Percentiles rank a stretch among this genome's conserved stretches.
Conservation (phyloP, 345 rosid genomes). For the Linum trigynum region DNA sequence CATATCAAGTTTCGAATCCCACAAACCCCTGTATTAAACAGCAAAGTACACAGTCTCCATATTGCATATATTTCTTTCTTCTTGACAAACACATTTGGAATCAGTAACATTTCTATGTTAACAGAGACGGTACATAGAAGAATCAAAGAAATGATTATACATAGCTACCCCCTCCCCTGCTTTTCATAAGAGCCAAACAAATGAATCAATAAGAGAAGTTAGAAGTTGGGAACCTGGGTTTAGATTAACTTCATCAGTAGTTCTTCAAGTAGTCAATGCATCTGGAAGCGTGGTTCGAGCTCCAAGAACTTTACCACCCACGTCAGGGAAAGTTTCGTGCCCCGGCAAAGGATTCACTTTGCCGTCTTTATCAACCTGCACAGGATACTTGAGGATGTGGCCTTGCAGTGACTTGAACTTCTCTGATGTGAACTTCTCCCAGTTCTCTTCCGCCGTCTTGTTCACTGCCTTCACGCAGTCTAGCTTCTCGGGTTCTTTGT, state of each 20-base stretch:
- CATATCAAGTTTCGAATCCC: too few relatives aligned
- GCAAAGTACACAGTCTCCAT: too few relatives aligned
- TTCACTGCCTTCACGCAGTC: slow-evolving; percentile 58
- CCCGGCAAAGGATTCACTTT: slow-evolving; percentile 48
- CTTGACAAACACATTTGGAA: not conserved
- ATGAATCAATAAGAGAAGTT: too few relatives aligned
- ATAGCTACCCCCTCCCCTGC: not conserved
- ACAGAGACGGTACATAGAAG: not conserved
- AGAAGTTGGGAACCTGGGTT: too few relatives aligned
- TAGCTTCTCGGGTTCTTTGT: slow-evolving; percentile 42
- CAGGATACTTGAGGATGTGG: slow-evolving; percentile 64
- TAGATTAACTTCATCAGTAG: too few relatives aligned
- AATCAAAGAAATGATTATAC: not conserved
- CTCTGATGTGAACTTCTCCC: slow-evolving; percentile 45
- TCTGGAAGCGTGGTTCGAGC: slow-evolving; percentile 57
- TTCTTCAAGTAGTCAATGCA: slow-evolving; percentile 50
- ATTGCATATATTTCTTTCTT: too few relatives aligned
- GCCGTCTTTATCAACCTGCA: slow-evolving; percentile 41
- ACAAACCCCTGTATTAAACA: too few relatives aligned
- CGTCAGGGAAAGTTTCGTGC: slow-evolving; percentile 65
- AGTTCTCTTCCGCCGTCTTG: slow-evolving; percentile 57
- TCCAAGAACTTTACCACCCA: slow-evolving; percentile 76
- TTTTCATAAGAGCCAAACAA: not conserved
- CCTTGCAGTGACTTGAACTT: slow-evolving; percentile 47
- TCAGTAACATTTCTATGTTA: not conserved